Percentiles rank a stretch among this genome's conserved stretches.
Conservation (phyloP, 305 asterid genomes). For the Solanum hybrid region DNA sequence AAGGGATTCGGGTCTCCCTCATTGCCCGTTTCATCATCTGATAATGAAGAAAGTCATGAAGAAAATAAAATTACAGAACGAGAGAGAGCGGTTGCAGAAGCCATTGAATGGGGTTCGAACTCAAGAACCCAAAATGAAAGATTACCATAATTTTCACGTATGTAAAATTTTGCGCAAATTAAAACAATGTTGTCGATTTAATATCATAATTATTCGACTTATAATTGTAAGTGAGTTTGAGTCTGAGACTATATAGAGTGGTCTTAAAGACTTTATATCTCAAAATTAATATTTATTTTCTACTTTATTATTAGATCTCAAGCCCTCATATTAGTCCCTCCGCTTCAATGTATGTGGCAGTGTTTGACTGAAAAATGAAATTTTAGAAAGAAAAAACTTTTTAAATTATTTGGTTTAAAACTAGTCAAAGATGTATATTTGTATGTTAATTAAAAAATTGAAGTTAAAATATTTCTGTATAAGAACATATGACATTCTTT, state of each 20-base stretch:
- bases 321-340: not conserved
- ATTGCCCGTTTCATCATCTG: not conserved
- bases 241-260: not conserved
- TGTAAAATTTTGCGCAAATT: not conserved
- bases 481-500: not conserved
- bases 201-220: not conserved
- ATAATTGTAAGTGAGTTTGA: not conserved
- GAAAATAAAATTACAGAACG: conserved; percentile 24
- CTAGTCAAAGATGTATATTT: not conserved
- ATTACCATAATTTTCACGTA: not conserved
- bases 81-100: conserved; percentile 59
- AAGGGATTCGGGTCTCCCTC: conserved; percentile 1
- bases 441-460: not conserved
- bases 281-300: not conserved
- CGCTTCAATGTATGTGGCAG: not conserved
- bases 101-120: conserved; percentile 62
- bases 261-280: not conserved
- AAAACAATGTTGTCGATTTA: not conserved
- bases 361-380: not conserved
- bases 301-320: not conserved
- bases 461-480: too few relatives aligned
- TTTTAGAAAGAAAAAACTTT: not conserved
- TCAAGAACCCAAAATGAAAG: conserved; percentile 21
- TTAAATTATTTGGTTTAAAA: too few relatives aligned
- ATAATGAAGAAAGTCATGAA: not conserved